phyloP scores from a whole-genome alignment of 2,329 filamentous ascomycete species.

The Fusarium sp. region DNA sequence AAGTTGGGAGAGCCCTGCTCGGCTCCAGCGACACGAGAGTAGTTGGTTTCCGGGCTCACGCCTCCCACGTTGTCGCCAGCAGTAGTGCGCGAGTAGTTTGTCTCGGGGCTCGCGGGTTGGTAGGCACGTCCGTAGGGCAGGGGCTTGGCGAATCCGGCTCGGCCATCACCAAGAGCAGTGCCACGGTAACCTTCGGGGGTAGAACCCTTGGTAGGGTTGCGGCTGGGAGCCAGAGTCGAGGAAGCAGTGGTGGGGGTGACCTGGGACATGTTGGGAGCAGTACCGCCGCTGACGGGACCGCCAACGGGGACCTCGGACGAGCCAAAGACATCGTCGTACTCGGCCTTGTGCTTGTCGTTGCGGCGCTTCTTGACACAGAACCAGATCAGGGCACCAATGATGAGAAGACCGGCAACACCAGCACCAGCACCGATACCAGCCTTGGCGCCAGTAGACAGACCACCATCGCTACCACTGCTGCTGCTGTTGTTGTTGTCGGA shows the following conservation, averaged over 20 bases:
- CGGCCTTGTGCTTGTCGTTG: conserved; percentile 47
- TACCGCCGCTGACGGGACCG: conserved; percentile 34
- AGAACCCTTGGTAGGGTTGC: conserved; percentile 40
- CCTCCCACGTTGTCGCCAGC: conserved; percentile 27
- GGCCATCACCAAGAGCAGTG: conserved; percentile 54
- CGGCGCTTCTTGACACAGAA: conserved; percentile 49
- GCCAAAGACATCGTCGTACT: conserved; percentile 55
- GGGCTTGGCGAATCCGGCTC: conserved; percentile 55
- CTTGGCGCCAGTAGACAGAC: conserved; percentile 57
- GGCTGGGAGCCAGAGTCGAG: conserved; percentile 43
- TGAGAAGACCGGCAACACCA: conserved; percentile 51
- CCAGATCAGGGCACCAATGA: conserved; percentile 47
- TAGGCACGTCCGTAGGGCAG: conserved; percentile 50
- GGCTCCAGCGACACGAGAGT: conserved; percentile 38
- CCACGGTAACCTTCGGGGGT: conserved; percentile 54
- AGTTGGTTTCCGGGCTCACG: conserved; percentile 38
- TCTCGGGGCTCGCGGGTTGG: conserved; percentile 43
- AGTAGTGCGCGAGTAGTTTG: conserved; percentile 32
- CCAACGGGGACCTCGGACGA: conserved; percentile 58
- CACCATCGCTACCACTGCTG: conserved; percentile 36
- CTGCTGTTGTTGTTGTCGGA: conserved; percentile 20
- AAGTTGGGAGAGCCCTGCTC: conserved; percentile 27
- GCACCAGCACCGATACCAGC: conserved; percentile 57
- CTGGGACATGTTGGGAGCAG: conserved; percentile 49
- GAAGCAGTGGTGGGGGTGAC: conserved; percentile 38